These are phyloP conservation scores for Sphaerulina musiva DNA, from an alignment of 2,329 filamentous ascomycete genomes.

Conservation along the genomic window DNA sequence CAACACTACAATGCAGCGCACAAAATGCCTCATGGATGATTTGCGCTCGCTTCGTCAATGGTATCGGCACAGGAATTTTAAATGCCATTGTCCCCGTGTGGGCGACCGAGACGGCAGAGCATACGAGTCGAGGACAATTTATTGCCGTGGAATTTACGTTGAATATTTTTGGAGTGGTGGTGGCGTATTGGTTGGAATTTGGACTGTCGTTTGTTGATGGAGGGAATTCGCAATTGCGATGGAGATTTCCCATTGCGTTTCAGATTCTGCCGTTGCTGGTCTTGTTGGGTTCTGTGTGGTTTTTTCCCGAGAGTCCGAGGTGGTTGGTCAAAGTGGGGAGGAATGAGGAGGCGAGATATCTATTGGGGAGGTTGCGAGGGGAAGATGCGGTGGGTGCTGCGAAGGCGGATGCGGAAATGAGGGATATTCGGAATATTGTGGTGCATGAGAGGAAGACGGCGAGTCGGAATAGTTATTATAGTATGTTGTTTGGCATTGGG, in stretches of 20 bases:
- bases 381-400: constrained; percentile 33
- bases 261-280: constrained; percentile 56
- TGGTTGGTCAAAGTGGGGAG: constrained; percentile 62
- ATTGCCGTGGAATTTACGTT: constrained; percentile 55
- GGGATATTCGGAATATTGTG: constrained; percentile 60
- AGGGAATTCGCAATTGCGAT: constrained; percentile 16
- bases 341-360: constrained; percentile 60
- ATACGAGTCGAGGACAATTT: constrained; percentile 56
- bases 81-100: constrained; percentile 66
- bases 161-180: constrained; percentile 61
- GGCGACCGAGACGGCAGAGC: constrained; percentile 63
- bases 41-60: constrained; percentile 26
- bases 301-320: constrained; percentile 62
- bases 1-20: constrained; percentile 58
- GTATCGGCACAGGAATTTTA: constrained; percentile 60
- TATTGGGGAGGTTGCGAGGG: constrained; percentile 58
- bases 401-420: constrained; percentile 57
- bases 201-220: constrained; percentile 22
- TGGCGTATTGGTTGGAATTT: constrained; percentile 39
- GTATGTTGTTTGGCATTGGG: constrained; percentile 31
- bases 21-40: constrained; percentile 62
- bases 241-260: constrained; percentile 59
- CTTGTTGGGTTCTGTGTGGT: constrained; percentile 46
- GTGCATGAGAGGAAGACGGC: constrained; percentile 48
- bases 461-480: constrained; percentile 28